Percentiles rank a stretch among this genome's conserved stretches.
These are phyloP conservation scores for Aphanomyces euteiches DNA, from an alignment of 352 stramenopile genomes.

Conservation along the genomic window DNA sequence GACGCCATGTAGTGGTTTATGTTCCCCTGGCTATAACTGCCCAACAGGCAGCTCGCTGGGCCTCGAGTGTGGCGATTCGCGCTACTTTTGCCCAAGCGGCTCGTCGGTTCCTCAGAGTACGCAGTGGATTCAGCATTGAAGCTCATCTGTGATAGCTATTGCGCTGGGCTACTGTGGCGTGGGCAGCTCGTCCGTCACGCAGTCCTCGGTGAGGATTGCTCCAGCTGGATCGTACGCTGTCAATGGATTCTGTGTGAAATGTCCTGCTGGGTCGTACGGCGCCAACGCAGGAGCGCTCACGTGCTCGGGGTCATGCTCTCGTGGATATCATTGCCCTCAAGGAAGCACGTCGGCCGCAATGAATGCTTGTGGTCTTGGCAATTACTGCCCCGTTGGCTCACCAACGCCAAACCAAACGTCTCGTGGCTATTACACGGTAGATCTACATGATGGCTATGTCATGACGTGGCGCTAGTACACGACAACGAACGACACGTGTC, in stretches of 20 bases:
- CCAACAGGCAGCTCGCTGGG: constrained; percentile 21
- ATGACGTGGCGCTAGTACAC: constrained; percentile 11
- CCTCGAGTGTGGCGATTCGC: neutral
- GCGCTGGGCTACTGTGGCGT: constrained; percentile 6
- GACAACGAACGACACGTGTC: constrained; percentile 36
- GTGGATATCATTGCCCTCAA: constrained; percentile 65
- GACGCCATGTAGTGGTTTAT: constrained; percentile 30
- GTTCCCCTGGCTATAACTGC: constrained; percentile 42
- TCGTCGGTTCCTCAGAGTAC: constrained; percentile 28
- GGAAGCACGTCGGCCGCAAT: constrained; percentile 46
- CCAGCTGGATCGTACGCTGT: constrained; percentile 55
- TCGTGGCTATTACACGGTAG: constrained; percentile 48
- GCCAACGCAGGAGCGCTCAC: constrained; percentile 35
- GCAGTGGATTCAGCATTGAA: neutral
- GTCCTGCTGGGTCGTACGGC: constrained; percentile 62
- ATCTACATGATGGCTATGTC: neutral
- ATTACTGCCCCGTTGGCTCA: constrained; percentile 48
- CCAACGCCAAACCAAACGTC: constrained; percentile 30
- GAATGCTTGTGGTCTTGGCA: constrained; percentile 46
- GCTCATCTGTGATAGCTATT: neutral
- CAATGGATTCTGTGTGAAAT: constrained; percentile 53
- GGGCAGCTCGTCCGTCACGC: constrained; percentile 31
- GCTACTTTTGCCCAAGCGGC: constrained; percentile 37
- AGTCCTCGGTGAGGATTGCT: constrained; percentile 34
- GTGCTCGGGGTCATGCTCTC: constrained; percentile 56